A percentile compares a stretch with the other conserved stretches of the same genome.
These are phyloP conservation scores for Collybia sordida DNA, from an alignment of 768 basidiomycete species.

Conservation along the genomic window DNA sequence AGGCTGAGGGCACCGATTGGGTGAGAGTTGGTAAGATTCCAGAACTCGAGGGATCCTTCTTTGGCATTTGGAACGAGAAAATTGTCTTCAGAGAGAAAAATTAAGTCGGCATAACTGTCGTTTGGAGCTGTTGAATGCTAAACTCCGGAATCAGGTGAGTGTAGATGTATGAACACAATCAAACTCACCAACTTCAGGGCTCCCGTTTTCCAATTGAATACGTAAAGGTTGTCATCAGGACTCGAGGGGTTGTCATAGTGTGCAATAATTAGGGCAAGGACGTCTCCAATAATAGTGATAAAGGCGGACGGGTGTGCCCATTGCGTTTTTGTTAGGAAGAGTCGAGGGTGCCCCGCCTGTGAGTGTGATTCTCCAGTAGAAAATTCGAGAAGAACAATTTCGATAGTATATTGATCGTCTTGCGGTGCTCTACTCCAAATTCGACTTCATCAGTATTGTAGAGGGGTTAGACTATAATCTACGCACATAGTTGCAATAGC, in stretches of 20 bases:
- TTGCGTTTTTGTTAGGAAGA: slow-evolving; percentile 26
- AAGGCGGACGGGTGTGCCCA: slow-evolving; percentile 31
- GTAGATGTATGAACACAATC: not conserved
- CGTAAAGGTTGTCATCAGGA: slow-evolving; percentile 30
- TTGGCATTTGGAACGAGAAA: slow-evolving; percentile 33
- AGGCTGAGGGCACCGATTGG: slow-evolving; percentile 26
- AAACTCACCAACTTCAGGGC: slow-evolving; percentile 32
- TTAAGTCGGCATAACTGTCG: slow-evolving; percentile 25
- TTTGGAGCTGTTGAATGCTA: not conserved
- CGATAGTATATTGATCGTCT: not conserved
- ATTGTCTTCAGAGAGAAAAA: slow-evolving; percentile 32
- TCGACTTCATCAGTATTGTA: not conserved
- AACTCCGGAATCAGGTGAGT: not conserved
- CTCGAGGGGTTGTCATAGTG: slow-evolving; percentile 14
- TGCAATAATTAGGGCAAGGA: slow-evolving; percentile 37
- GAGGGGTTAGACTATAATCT: not conserved
- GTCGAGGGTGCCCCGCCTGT: slow-evolving; percentile 22
- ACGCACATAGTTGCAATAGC: slow-evolving; percentile 39
- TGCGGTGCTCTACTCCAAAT: not conserved
- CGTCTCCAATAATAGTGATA: slow-evolving; percentile 44
- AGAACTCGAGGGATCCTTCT: slow-evolving; percentile 31
- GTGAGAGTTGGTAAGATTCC: slow-evolving; percentile 22
- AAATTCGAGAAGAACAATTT: slow-evolving; percentile 28
- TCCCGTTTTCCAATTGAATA: slow-evolving; percentile 45
- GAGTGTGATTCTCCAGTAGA: slow-evolving; percentile 38